Conservation (phyloP, 768 basidiomycete species). For the Hebeloma cylindrosporum region DNA sequence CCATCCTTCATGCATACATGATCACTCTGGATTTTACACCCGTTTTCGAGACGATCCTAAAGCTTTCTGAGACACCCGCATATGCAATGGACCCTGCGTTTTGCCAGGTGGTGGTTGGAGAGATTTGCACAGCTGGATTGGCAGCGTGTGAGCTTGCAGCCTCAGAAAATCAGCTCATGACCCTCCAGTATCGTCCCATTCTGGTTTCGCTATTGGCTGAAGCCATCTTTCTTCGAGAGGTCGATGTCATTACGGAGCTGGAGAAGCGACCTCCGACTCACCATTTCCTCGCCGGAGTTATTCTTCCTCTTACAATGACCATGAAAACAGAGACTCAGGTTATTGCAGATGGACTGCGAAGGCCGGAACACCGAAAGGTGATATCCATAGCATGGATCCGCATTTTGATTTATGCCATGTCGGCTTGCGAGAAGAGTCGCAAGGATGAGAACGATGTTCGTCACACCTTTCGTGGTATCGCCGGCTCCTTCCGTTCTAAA, state of each 20-base stretch:
- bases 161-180: conserved; percentile 39
- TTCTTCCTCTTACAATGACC: conserved; percentile 59
- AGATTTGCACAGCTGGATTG: conserved; percentile 47
- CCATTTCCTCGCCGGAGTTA: conserved; percentile 60
- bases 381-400: conserved; percentile 59
- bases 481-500: conserved; percentile 39
- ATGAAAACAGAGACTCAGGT: conserved; percentile 53
- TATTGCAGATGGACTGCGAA: conserved; percentile 37
- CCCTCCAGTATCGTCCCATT: conserved; percentile 38
- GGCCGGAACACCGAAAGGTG: conserved; percentile 46
- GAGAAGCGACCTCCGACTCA: conserved; percentile 56
- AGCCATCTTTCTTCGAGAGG: conserved; percentile 48
- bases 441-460: conserved; percentile 21
- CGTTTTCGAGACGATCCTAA: conserved; percentile 50
- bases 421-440: conserved; percentile 44
- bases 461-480: conserved; percentile 15
- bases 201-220: conserved; percentile 44
- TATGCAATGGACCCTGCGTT: conserved; percentile 57
- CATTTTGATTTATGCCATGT: conserved; percentile 57
- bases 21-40: conserved; percentile 55
- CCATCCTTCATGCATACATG: conserved; percentile 53
- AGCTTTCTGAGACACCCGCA: conserved; percentile 41
- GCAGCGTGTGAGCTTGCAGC: conserved; percentile 47
- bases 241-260: conserved; percentile 55
- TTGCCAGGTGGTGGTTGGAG: conserved; percentile 42